These are phyloP conservation scores for Verticillium isaacii DNA, from an alignment of 2,329 filamentous ascomycete genomes.

Conservation along the genomic window DNA sequence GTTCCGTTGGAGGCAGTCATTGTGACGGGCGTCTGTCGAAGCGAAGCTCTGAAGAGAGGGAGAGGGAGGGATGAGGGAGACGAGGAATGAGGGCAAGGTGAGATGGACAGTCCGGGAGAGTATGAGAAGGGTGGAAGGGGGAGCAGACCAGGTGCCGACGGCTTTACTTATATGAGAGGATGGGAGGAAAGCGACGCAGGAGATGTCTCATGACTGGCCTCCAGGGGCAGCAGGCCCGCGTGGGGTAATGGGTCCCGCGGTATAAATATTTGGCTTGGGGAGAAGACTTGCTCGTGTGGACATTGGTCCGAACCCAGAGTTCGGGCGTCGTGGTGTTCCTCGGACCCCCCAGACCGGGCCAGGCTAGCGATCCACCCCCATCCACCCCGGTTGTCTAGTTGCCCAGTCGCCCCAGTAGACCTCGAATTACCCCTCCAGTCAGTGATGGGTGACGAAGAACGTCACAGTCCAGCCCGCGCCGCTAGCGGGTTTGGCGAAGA, in stretches of 20 bases:
- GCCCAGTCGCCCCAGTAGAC: not conserved
- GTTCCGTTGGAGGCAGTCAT: constrained; percentile 15
- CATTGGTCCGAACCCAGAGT: constrained; percentile 29
- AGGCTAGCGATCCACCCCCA: constrained; percentile 5
- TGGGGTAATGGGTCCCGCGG: constrained; percentile 21
- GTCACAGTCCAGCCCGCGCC: not conserved
- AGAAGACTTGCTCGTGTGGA: constrained; percentile 25
- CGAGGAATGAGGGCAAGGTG: constrained; percentile 2
- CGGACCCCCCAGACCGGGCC: constrained; percentile 9
- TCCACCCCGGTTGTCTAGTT: not conserved
- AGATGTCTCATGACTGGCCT: constrained; percentile 27
- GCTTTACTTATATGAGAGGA: constrained; percentile 19
- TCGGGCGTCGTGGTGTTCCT: constrained; percentile 16
- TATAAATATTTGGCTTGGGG: constrained; percentile 21
- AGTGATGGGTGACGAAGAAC: not conserved
- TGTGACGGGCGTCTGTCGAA: not conserved
- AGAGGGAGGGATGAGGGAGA: constrained; percentile 3
- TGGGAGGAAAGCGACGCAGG: constrained; percentile 11
- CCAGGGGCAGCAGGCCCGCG: constrained; percentile 9
- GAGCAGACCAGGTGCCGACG: not conserved
- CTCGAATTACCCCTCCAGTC: not conserved
- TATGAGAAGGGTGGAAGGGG: constrained; percentile 9
- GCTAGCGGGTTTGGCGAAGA: not conserved
- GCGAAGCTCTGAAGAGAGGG: not conserved
- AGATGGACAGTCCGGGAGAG: constrained; percentile 12